phyloP scores from a whole-genome alignment of 169 alveolate species.

The Cryptosporidium meleagridis region DNA sequence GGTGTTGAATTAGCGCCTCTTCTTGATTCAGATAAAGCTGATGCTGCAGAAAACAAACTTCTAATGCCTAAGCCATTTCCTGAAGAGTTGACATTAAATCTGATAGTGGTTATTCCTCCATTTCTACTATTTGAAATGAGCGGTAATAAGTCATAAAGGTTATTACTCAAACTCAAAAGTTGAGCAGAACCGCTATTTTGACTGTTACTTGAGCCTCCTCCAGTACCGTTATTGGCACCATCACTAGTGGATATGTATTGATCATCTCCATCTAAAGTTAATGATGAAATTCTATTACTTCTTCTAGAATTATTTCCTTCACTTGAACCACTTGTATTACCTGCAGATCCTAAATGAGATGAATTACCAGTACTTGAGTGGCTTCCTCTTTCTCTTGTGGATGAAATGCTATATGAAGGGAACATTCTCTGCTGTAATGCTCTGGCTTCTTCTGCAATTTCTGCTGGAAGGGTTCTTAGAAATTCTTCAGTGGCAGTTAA shows the following conservation, averaged over 20 bases:
- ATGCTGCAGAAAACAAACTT: slow-evolving; percentile 31
- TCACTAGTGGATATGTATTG: neutral
- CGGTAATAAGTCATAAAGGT: slow-evolving; percentile 49
- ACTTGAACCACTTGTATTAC: neutral
- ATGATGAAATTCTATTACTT: slow-evolving; percentile 15
- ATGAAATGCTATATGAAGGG: slow-evolving; percentile 27
- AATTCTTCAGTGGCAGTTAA: slow-evolving; percentile 82
- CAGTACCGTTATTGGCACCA: neutral
- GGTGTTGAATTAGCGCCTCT: slow-evolving; percentile 20
- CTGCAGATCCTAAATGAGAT: neutral
- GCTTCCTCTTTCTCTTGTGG: slow-evolving; percentile 23
- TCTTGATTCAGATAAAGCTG: slow-evolving; percentile 47
- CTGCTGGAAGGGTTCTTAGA: slow-evolving; percentile 81
- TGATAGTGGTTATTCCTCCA: slow-evolving; percentile 58
- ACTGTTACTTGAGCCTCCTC: neutral
- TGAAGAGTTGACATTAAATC: slow-evolving; percentile 56
- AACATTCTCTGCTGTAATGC: slow-evolving; percentile 77
- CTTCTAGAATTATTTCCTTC: slow-evolving; percentile 38
- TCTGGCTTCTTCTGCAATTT: slow-evolving; percentile 82
- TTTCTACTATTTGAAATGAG: slow-evolving; percentile 50
- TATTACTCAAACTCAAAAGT: slow-evolving; percentile 8
- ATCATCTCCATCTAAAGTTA: slow-evolving; percentile 7
- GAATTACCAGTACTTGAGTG: neutral
- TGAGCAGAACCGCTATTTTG: neutral
- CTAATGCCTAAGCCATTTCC: slow-evolving; percentile 20